These are phyloP conservation scores for Yamadazyma triangularis DNA, from an alignment of 1,139 yeast genomes.

Conservation along the genomic window DNA sequence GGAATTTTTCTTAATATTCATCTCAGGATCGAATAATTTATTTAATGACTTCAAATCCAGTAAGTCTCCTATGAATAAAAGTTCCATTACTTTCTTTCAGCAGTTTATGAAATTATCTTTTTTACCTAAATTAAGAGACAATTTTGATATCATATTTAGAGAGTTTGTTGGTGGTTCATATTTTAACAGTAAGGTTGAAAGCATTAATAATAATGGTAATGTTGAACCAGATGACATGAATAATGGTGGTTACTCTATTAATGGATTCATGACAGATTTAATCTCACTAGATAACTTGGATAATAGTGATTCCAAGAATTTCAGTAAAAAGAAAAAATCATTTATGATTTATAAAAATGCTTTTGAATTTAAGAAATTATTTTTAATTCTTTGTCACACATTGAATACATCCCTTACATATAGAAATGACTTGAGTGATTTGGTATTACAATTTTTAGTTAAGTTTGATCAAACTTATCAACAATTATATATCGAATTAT, in stretches of 20 bases:
- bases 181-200: not conserved
- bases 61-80: conserved; percentile 15
- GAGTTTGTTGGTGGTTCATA: conserved; percentile 23
- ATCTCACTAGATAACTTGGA: not conserved
- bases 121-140: conserved; percentile 58
- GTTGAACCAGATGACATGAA: not conserved
- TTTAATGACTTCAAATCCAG: conserved; percentile 14
- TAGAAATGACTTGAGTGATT: conserved; percentile 47
- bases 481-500: conserved; percentile 27
- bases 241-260: conserved; percentile 4
- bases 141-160: conserved; percentile 37
- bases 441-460: conserved; percentile 35
- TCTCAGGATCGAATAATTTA: conserved; percentile 43
- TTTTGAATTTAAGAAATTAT: conserved; percentile 48
- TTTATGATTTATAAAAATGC: conserved; percentile 43
- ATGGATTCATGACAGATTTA: conserved; percentile 6
- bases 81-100: conserved; percentile 49
- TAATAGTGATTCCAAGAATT: conserved; percentile 1
- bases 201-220: not conserved
- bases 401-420: conserved; percentile 60
- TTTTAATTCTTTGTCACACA: conserved; percentile 47
- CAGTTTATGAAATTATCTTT: conserved; percentile 62
- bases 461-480: conserved; percentile 28
- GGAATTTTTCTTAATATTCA: conserved; percentile 56
- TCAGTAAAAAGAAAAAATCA: conserved; percentile 1